phyloP scores from a whole-genome alignment of 139 green algal genomes.

The Pedinophyceae sp. region DNA sequence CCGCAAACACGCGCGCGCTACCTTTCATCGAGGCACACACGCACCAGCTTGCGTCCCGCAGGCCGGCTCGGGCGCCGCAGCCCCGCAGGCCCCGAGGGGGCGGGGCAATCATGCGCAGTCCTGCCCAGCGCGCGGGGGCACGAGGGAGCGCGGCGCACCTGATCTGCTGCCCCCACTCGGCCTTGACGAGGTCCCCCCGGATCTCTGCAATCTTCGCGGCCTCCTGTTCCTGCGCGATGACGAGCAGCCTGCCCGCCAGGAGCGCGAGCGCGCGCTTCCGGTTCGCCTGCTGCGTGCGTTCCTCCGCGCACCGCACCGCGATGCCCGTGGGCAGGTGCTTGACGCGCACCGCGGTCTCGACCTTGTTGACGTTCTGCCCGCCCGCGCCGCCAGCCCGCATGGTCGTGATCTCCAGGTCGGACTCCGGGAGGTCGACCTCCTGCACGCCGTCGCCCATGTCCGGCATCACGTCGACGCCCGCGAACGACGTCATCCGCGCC shows the following conservation, averaged over 20 bases:
- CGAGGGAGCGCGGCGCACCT: too few relatives aligned
- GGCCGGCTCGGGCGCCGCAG: too few relatives aligned
- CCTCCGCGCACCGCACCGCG: conserved; percentile 58
- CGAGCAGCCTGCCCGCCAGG: conserved; percentile 63
- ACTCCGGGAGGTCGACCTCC: conserved; percentile 39
- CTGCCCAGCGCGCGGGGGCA: too few relatives aligned
- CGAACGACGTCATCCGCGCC: conserved; percentile 88
- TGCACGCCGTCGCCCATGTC: conserved; percentile 13
- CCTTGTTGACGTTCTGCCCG: conserved; percentile 98
- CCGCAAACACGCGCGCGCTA: too few relatives aligned
- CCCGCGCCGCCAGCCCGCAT: conserved; percentile 58
- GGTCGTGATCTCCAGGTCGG: conserved; percentile 76
- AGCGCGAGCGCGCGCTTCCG: conserved; percentile 39
- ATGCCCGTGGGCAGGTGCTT: conserved; percentile 76
- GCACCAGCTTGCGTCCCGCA: too few relatives aligned
- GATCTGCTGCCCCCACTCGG: conserved; percentile 94
- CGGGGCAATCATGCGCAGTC: too few relatives aligned
- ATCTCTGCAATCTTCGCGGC: conserved; percentile 60
- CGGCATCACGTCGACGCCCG: conserved; percentile 70
- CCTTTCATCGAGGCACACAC: too few relatives aligned
- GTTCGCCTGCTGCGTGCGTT: conserved; percentile 63
- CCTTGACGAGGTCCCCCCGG: conserved; percentile 75
- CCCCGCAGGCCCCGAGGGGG: too few relatives aligned
- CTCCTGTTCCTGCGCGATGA: conserved; percentile 66
- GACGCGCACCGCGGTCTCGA: conserved; percentile 79